Evolutionary conservation across 805 yeast species (phyloP).

Genomic region (Cyberlindnera sargentensis): DNA sequence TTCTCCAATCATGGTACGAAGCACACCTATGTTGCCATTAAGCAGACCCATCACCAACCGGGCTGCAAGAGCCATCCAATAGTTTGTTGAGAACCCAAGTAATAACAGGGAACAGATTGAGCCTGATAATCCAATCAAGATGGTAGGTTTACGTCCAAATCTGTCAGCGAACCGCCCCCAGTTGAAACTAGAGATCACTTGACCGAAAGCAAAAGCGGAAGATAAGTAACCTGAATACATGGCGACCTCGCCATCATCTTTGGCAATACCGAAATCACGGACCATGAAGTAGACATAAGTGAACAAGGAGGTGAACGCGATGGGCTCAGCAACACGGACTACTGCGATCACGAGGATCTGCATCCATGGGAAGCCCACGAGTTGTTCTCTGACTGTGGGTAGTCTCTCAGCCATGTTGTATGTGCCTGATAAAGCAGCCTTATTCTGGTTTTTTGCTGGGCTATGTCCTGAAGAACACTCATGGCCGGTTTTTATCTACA

Average conservation of each 20-base stretch:
- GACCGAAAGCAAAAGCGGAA: slow-evolving; percentile 11
- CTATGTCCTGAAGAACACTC: too few species aligned
- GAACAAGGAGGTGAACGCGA: slow-evolving; percentile 15
- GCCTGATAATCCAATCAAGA: slow-evolving; percentile 12
- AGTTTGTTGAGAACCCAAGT: slow-evolving; percentile 13
- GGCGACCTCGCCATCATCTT: slow-evolving; percentile 13
- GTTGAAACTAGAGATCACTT: slow-evolving; percentile 11
- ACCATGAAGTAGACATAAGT: slow-evolving; percentile 18
- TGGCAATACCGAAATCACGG: slow-evolving; percentile 13
- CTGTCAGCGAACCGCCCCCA: slow-evolving; percentile 15
- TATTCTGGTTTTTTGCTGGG: too few species aligned
- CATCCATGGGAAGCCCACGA: slow-evolving; percentile 14
- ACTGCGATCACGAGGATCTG: slow-evolving; percentile 12
- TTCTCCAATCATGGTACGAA: slow-evolving; percentile 14
- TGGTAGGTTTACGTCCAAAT: slow-evolving; percentile 14
- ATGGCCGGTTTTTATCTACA: too few species aligned
- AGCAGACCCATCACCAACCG: slow-evolving; percentile 14
- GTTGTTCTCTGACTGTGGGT: slow-evolving; percentile 7
- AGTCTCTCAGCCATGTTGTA: not conserved
- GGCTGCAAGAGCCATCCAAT: slow-evolving; percentile 12
- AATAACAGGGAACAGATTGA: slow-evolving; percentile 8
- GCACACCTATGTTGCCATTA: slow-evolving; percentile 14
- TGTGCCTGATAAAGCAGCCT: too few species aligned
- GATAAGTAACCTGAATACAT: slow-evolving; percentile 15
- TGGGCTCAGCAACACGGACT: slow-evolving; percentile 17